Conservation (phyloP, 2,329 filamentous ascomycete genomes). For the Colletotrichum tropicale region DNA sequence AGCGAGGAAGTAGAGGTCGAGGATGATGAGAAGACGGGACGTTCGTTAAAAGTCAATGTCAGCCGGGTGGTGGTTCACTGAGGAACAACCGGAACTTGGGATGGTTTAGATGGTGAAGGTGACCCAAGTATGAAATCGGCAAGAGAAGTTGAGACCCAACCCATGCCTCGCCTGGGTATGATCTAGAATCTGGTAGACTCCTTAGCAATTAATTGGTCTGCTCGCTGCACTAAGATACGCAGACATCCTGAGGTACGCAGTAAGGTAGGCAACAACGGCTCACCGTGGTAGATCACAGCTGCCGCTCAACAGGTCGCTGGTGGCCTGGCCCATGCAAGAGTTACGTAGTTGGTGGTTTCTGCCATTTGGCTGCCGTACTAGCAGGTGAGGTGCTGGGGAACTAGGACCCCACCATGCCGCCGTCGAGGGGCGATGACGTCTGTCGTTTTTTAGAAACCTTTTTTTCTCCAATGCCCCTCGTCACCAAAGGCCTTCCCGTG, state of each 20-base stretch:
- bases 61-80: neutral
- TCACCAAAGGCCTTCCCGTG: neutral
- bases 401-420: slow-evolving; percentile 9
- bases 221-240: neutral
- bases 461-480: neutral
- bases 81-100: slow-evolving; percentile 6
- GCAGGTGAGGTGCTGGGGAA: neutral
- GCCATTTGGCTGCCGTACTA: neutral
- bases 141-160: neutral
- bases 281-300: neutral
- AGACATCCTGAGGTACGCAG: neutral
- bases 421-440: slow-evolving; percentile 18
- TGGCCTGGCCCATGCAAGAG: slow-evolving; percentile 8
- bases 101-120: neutral
- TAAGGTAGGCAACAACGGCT: neutral
- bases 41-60: neutral
- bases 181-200: slow-evolving; percentile 1
- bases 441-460: neutral
- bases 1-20: neutral
- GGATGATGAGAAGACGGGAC: neutral
- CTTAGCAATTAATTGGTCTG: slow-evolving; percentile 1
- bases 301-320: neutral
- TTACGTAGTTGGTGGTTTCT: slow-evolving; percentile 13
- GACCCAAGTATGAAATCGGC: neutral
- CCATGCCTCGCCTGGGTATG: neutral